Percentiles rank a stretch among this genome's conserved stretches.
These are phyloP conservation scores for Lignosus rhinocerotis DNA, from an alignment of 1,284 basidiomycete species.

Conservation along the genomic window DNA sequence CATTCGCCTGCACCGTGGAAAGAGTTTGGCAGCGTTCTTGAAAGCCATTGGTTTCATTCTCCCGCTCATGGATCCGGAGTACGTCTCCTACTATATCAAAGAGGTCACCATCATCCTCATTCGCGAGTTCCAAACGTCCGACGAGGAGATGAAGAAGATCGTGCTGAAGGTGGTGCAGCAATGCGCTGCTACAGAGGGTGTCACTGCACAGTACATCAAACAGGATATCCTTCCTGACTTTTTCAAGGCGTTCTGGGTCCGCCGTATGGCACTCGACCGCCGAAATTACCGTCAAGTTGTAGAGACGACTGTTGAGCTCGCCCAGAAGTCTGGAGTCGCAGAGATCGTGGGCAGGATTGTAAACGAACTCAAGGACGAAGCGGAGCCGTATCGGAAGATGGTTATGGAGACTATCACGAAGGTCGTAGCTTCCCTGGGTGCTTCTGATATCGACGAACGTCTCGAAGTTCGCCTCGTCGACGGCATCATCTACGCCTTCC, in stretches of 20 bases:
- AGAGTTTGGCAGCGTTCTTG: conserved; percentile 96
- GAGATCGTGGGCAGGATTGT: conserved; percentile 96
- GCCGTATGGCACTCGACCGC: conserved; percentile 95
- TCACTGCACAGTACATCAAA: conserved; percentile 91
- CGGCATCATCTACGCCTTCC: conserved; percentile 99
- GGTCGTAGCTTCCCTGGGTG: conserved; percentile 89
- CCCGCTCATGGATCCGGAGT: conserved; percentile 99
- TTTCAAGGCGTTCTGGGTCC: conserved; percentile 99
- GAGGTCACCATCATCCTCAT: conserved; percentile 98
- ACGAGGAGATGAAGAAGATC: conserved; percentile 99
- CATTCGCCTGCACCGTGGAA: conserved; percentile 96
- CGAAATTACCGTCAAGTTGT: conserved; percentile 97
- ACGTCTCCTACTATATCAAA: conserved; percentile 96
- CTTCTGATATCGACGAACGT: conserved; percentile 95
- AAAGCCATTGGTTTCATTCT: conserved; percentile 99
- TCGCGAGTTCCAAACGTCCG: conserved; percentile 98
- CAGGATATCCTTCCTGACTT: conserved; percentile 99
- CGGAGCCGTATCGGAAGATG: conserved; percentile 99
- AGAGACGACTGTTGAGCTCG: conserved; percentile 97
- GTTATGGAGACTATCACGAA: conserved; percentile 99
- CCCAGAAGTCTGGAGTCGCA: conserved; percentile 94
- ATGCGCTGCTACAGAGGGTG: conserved; percentile 97
- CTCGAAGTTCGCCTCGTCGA: conserved; percentile 94
- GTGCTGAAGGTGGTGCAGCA: conserved; percentile 99
- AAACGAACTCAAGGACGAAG: conserved; percentile 96